Base-by-base conservation (phyloP, 257 asterid species). In the Anisodus tanguticus region DNA sequence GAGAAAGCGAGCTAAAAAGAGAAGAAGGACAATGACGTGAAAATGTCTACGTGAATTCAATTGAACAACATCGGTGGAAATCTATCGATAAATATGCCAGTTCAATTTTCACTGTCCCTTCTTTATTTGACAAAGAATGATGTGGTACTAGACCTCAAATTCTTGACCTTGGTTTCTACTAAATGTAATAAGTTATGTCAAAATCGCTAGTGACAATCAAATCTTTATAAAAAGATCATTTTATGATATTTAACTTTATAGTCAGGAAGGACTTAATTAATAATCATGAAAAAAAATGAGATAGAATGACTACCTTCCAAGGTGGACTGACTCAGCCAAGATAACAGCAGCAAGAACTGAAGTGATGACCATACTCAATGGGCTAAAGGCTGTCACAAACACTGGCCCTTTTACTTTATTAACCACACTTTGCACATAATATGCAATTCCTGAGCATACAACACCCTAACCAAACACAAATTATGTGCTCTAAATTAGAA, bases 391-490 rank as follows among this genome's bases (percentile, higher is more conserved):
- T 3, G 97, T 94, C 51, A 95, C 97, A 55, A 95, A 95, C 6
- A 95, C 98, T 0, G 98, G 98, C 15, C 98, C 98, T 58, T 93
- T 84, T 4, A 64, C 39, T 81, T 87, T 92, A 89, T 89, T 95
- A 71, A 95, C 97, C 1, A 92, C 90, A 55, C 95, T 86, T 79
- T 95, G 98, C 84, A 93, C 76, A 59, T 95, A 95, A 62, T 94
- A 95, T n/a, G 98, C 98, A 5, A 95, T 90, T 22, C 98, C 95
- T 0, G 98, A 93, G 86, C 98, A 95, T 43, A 95, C 94, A 10
- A 95, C 86, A 13, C 98, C 98, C 97, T 93, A 81, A 31, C 2
- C 10, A 54, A 4, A 8, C 6, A 63, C 35, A 59, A 66, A 57
- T 19, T 81, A 8, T 26, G 17, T 9, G 12, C 13, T 45, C 19